These are phyloP conservation scores for Colletotrichum magnum DNA, from an alignment of 2,329 filamentous ascomycete species.

Conservation along the genomic window DNA sequence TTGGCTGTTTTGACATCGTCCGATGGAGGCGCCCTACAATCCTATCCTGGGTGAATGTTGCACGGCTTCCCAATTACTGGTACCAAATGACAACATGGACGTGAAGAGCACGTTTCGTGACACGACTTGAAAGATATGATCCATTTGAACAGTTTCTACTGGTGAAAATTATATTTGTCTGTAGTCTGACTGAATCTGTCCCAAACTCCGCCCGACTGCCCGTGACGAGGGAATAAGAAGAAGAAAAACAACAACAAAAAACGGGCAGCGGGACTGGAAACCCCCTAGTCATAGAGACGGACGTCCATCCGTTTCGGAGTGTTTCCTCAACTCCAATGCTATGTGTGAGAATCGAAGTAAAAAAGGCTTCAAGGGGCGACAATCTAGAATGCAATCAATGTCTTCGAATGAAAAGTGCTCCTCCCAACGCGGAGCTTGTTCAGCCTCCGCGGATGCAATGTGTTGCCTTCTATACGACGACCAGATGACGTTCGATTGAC, in stretches of 20 bases:
- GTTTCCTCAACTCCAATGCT: slow-evolving; percentile 33
- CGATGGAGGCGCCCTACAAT: slow-evolving; percentile 1
- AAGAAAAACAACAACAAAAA: background rate
- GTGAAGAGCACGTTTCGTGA: background rate
- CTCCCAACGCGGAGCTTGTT: slow-evolving; percentile 18
- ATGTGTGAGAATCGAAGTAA: slow-evolving; percentile 32
- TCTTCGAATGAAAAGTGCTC: slow-evolving; percentile 8
- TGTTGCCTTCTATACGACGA: slow-evolving; percentile 20
- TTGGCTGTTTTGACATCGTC: slow-evolving; percentile 20
- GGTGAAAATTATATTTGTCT: slow-evolving; percentile 17
- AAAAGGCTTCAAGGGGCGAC: slow-evolving; percentile 4
- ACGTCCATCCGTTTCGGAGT: slow-evolving; percentile 12
- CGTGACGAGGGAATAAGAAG: background rate
- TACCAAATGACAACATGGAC: background rate
- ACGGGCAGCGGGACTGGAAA: background rate
- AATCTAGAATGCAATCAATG: slow-evolving; percentile 28
- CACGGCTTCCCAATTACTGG: background rate
- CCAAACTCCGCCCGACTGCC: slow-evolving; percentile 17
- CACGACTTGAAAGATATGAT: slow-evolving; percentile 13
- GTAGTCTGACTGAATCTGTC: slow-evolving; percentile 18
- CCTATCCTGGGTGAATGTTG: background rate
- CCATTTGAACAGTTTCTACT: slow-evolving; percentile 16
- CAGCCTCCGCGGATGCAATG: slow-evolving; percentile 35
- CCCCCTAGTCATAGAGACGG: slow-evolving; percentile 30
- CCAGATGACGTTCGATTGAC: background rate